Evolutionary conservation across 2,329 filamentous ascomycete species (phyloP).

Genomic region (Plenodomus tracheiphilus): DNA sequence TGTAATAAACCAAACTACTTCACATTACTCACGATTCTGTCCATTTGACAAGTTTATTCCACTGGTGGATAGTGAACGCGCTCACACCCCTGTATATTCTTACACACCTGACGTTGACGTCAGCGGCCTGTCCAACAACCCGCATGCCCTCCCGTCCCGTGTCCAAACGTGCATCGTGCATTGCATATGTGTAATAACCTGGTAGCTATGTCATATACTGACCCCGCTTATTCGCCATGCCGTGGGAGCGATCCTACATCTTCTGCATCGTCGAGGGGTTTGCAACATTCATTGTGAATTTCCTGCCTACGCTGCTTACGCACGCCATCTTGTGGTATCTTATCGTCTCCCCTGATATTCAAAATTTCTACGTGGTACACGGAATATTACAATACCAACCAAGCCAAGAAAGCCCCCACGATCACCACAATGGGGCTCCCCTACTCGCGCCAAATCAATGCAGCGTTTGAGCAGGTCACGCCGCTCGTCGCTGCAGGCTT

Average conservation of each 20-base stretch:
- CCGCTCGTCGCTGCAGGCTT: conserved; percentile 55
- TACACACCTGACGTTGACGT: not conserved
- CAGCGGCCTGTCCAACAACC: not conserved
- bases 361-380: too few relatives aligned
- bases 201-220: not conserved
- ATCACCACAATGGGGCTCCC: conserved; percentile 52
- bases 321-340: too few relatives aligned
- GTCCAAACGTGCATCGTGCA: not conserved
- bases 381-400: too few relatives aligned
- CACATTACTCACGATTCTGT: not conserved
- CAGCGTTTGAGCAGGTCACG: conserved; percentile 57
- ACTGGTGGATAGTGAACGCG: not conserved
- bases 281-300: too few relatives aligned
- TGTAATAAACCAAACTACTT: too few relatives aligned
- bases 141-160: not conserved
- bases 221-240: not conserved
- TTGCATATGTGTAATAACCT: too few relatives aligned
- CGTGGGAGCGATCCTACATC: too few relatives aligned
- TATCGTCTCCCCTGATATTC: too few relatives aligned
- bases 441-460: conserved; percentile 56
- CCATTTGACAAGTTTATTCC: not conserved
- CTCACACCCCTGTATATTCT: not conserved
- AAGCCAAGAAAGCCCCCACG: not conserved
- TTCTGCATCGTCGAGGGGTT: too few relatives aligned
- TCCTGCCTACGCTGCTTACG: too few relatives aligned